A percentile compares a stretch with the other conserved stretches of the same genome.
These are phyloP conservation scores for Fusarium scirpi DNA, from an alignment of 2,329 filamentous ascomycete genomes.

Conservation along the genomic window DNA sequence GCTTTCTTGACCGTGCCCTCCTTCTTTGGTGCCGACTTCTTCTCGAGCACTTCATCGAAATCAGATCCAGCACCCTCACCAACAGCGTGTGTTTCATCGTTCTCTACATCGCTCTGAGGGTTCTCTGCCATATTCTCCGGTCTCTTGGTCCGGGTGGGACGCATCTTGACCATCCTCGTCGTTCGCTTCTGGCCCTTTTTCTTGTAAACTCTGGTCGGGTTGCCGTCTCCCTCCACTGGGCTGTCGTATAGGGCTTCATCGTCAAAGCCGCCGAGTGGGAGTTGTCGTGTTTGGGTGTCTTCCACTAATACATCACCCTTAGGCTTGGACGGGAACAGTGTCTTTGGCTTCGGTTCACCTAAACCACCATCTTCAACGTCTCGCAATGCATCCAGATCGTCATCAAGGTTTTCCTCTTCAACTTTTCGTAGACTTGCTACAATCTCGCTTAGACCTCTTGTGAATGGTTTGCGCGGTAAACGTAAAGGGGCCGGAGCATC, in stretches of 20 bases:
- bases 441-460: constrained; percentile 78
- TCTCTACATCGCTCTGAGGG: constrained; percentile 51
- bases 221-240: constrained; percentile 66
- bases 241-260: constrained; percentile 71
- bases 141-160: constrained; percentile 63
- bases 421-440: constrained; percentile 77
- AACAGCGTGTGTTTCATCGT: constrained; percentile 51
- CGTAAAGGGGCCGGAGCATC: constrained; percentile 62
- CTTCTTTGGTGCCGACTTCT: constrained; percentile 49
- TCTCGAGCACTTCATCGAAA: constrained; percentile 34
- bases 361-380: constrained; percentile 71
- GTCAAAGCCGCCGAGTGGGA: constrained; percentile 71
- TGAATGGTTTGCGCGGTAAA: constrained; percentile 71
- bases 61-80: constrained; percentile 35
- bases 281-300: constrained; percentile 58
- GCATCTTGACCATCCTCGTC: constrained; percentile 75
- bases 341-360: constrained; percentile 40
- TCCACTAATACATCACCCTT: constrained; percentile 56
- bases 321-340: constrained; percentile 39
- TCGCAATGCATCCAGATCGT: constrained; percentile 79
- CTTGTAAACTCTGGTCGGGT: constrained; percentile 75
- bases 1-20: constrained; percentile 63
- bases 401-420: constrained; percentile 76
- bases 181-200: constrained; percentile 88
- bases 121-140: constrained; percentile 52